Percentiles rank a stretch among this genome's conserved stretches.
These are phyloP conservation scores for Tulasnella sp. DNA, from an alignment of 768 basidiomycete genomes.

Conservation along the genomic window DNA sequence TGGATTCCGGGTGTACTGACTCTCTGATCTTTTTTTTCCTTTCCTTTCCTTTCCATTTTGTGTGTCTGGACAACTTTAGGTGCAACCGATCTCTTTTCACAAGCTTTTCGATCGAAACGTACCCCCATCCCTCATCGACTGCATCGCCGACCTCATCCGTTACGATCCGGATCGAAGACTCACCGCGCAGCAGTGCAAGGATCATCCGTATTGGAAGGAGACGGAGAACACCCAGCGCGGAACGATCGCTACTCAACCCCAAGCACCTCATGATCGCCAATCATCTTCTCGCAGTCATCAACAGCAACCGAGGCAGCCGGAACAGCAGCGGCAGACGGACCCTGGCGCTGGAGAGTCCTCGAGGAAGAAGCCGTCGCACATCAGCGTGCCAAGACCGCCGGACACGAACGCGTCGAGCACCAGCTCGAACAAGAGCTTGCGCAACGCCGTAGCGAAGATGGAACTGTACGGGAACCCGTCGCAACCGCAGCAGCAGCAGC, in stretches of 20 bases:
- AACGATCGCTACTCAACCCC: constrained; percentile 24
- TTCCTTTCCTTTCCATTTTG: background rate
- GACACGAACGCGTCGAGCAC: constrained; percentile 23
- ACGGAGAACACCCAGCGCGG: constrained; percentile 40
- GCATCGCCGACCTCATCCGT: constrained; percentile 84
- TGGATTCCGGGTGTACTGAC: no score
- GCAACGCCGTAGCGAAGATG: constrained; percentile 20
- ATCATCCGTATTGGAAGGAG: constrained; percentile 85
- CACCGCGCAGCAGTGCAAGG: constrained; percentile 80
- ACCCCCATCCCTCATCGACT: constrained; percentile 79
- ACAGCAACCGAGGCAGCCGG: background rate
- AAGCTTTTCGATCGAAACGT: constrained; percentile 74
- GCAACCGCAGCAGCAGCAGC: constrained; percentile 17
- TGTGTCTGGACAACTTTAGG: constrained; percentile 33
- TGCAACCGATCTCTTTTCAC: constrained; percentile 44
- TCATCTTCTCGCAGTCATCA: background rate
- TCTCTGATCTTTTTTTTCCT: background rate
- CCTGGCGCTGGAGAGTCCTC: background rate
- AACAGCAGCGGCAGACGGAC: background rate
- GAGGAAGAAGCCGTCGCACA: background rate
- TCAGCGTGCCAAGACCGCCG: background rate
- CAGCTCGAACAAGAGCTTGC: constrained; percentile 24
- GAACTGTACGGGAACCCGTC: background rate
- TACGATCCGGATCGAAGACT: constrained; percentile 87
- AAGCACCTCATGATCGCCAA: background rate